These are phyloP conservation scores for Penicillium alfredii DNA, from an alignment of 495 filamentous ascomycete genomes.

Conservation along the genomic window DNA sequence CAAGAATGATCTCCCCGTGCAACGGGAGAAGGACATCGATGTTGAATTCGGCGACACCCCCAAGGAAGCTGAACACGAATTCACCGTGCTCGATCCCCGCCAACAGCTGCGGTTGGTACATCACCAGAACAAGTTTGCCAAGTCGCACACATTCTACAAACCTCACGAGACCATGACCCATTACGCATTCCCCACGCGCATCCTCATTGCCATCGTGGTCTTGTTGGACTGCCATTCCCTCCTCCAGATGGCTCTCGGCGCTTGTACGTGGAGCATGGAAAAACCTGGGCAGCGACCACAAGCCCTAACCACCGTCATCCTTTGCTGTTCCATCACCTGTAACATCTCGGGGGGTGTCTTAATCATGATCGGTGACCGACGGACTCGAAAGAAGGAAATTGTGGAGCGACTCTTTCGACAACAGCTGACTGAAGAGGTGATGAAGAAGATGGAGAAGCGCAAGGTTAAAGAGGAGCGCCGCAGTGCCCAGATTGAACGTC, in stretches of 20 bases:
- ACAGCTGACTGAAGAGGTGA: constrained; percentile 64
- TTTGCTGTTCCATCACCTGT: constrained; percentile 65
- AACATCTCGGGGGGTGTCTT: constrained; percentile 67
- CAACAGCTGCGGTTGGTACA: constrained; percentile 61
- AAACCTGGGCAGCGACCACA: constrained; percentile 52
- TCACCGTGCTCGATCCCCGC: constrained; percentile 53
- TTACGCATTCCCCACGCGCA: constrained; percentile 65
- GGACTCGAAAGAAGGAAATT: constrained; percentile 76
- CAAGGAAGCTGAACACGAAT: constrained; percentile 41
- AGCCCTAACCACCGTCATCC: constrained; percentile 70
- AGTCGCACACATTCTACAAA: constrained; percentile 78
- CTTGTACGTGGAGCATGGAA: constrained; percentile 66
- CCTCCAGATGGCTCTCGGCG: constrained; percentile 69
- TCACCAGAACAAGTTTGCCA: constrained; percentile 69
- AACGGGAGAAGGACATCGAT: constrained; percentile 41
- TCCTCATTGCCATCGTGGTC: constrained; percentile 64
- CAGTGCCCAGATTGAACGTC: constrained; percentile 18
- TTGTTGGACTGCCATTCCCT: constrained; percentile 70
- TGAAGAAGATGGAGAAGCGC: constrained; percentile 63
- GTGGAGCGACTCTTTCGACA: constrained; percentile 67
- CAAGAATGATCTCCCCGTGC: constrained; percentile 62
- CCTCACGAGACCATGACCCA: constrained; percentile 78
- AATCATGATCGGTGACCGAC: constrained; percentile 65
- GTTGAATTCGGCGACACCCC: constrained; percentile 37
- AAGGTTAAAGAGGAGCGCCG: constrained; percentile 47